phyloP scores from a whole-genome alignment of 2,329 filamentous ascomycete species.

The Raffaelea deltoideospora region DNA sequence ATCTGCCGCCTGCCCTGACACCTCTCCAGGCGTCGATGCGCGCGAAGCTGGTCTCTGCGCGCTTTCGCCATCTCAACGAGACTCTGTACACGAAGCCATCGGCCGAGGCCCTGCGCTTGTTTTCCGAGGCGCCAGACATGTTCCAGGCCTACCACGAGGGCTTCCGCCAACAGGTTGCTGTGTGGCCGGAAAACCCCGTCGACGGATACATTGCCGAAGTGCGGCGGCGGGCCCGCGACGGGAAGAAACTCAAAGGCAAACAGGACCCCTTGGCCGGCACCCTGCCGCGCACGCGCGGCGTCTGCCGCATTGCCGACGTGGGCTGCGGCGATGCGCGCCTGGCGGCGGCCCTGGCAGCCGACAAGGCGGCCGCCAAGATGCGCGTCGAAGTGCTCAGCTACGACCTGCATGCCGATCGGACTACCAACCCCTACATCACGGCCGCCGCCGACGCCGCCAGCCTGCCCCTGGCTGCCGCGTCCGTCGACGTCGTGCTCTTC shows the following conservation, averaged over 20 bases:
- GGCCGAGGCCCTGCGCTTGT: constrained; percentile 64
- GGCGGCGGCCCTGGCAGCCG: constrained; percentile 48
- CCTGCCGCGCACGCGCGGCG: constrained; percentile 56
- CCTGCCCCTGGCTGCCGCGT: constrained; percentile 59
- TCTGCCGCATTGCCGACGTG: constrained; percentile 73
- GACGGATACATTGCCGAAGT: constrained; percentile 69
- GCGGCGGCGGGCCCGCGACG: constrained; percentile 30
- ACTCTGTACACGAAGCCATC: constrained; percentile 91
- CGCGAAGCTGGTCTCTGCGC: constrained; percentile 83
- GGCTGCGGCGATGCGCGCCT: constrained; percentile 88
- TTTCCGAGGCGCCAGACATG: constrained; percentile 75
- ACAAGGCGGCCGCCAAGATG: constrained; percentile 49
- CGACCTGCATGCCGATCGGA: constrained; percentile 49
- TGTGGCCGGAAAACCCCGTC: constrained; percentile 94
- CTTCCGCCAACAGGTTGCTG: constrained; percentile 86
- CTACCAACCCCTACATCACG: constrained; percentile 54
- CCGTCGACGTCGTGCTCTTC: constrained; percentile 80
- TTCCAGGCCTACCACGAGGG: constrained; percentile 94
- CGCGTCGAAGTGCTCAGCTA: constrained; percentile 67
- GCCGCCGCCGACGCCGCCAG: constrained; percentile 80
- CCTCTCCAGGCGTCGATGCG: constrained; percentile 90
- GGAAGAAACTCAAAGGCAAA: not conserved
- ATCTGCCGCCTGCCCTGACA: constrained; percentile 49
- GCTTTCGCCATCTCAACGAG: constrained; percentile 95
- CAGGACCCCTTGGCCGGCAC: constrained; percentile 20